These are phyloP conservation scores for Citrullus mucosospermus DNA, from an alignment of 306 rosid species.

Conservation along the genomic window DNA sequence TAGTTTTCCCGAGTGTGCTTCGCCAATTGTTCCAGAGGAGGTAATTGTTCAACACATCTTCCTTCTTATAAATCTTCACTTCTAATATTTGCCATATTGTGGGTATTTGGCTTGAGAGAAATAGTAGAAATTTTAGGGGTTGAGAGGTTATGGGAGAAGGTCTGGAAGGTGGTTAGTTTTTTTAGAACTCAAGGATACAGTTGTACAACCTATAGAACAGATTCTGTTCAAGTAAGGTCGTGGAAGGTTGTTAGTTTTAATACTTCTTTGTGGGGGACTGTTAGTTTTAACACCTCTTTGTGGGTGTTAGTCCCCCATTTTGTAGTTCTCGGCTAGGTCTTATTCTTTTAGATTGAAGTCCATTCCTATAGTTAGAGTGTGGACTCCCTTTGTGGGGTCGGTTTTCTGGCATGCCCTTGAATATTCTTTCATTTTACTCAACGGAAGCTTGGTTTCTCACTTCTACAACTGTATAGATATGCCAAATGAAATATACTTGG, in stretches of 20 bases:
- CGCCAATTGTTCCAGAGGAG: conserved; percentile 91
- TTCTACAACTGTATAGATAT: not conserved
- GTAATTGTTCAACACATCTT: conserved; percentile 22
- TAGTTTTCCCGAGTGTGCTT: conserved; percentile 96
- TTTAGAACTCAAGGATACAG: too few relatives aligned
- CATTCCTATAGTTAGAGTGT: not conserved
- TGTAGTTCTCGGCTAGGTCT: not conserved
- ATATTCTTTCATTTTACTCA: not conserved
- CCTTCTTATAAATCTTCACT: not conserved
- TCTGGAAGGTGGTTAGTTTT: not conserved
- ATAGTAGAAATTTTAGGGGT: not conserved
- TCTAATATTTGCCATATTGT: not conserved
- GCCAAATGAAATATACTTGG: not conserved
- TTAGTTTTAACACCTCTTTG: not conserved
- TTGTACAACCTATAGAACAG: too few relatives aligned
- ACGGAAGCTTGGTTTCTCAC: not conserved
- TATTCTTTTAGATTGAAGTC: not conserved
- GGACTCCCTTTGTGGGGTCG: not conserved
- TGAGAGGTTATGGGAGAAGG: not conserved
- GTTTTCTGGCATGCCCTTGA: not conserved
- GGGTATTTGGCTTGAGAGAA: not conserved
- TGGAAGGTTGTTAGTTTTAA: too few relatives aligned
- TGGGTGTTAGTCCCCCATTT: not conserved
- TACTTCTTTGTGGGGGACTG: not conserved
- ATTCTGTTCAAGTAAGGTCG: too few relatives aligned